phyloP scores from a whole-genome alignment of 495 filamentous ascomycete genomes.

The Aspergillus steynii region DNA sequence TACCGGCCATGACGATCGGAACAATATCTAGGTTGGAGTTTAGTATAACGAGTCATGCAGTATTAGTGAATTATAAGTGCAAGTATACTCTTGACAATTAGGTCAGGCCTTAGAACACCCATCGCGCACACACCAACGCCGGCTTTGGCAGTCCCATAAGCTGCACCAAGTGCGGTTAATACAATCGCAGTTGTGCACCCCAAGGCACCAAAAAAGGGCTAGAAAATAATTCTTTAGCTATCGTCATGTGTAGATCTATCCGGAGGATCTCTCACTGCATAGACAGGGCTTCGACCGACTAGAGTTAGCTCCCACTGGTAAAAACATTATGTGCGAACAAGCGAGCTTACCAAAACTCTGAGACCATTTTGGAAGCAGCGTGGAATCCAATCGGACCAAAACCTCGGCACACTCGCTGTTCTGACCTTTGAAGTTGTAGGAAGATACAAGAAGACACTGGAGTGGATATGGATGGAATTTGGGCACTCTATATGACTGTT shows the following conservation, averaged over 20 bases:
- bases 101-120: conserved; percentile 94
- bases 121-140: conserved; percentile 98
- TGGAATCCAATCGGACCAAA: too few relatives aligned
- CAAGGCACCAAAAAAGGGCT: conserved; percentile 99
- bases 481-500: too few relatives aligned
- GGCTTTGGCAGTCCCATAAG: conserved; percentile 98
- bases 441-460: too few relatives aligned
- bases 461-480: too few relatives aligned
- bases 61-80: too few relatives aligned
- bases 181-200: conserved; percentile 97
- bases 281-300: conserved; percentile 76
- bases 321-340: too few relatives aligned
- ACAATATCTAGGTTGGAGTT: conserved; percentile 76
- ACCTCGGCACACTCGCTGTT: too few relatives aligned
- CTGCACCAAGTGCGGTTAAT: conserved; percentile 97
- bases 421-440: too few relatives aligned
- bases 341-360: too few relatives aligned
- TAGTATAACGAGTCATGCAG: too few relatives aligned
- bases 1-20: conserved; percentile 99
- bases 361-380: too few relatives aligned
- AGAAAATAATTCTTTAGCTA: conserved; percentile 29
- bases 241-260: conserved; percentile 2
- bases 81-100: conserved; percentile 94
- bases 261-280: conserved; percentile 73
- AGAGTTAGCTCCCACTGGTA: conserved; percentile 36